Evolutionary conservation across 768 basidiomycete species (phyloP).

Genomic region (Leccinum rimulosum): DNA sequence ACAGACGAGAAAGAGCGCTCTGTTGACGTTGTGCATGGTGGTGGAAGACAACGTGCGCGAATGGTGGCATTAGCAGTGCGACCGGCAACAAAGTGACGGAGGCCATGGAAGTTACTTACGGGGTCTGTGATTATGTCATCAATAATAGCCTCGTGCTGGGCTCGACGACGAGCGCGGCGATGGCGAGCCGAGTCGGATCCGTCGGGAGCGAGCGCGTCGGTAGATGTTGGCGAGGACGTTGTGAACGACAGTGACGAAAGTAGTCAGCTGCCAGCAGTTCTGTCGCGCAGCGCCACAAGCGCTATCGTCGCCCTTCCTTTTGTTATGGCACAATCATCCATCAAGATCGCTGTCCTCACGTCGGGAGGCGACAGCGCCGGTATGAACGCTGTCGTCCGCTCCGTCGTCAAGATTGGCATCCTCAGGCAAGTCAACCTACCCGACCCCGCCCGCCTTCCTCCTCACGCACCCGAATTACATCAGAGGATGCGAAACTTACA

Average conservation of each 20-base stretch:
- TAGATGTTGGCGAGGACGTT: not conserved
- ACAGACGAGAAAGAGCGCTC: constrained; percentile 48
- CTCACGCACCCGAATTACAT: not conserved
- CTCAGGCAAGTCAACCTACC: constrained; percentile 57
- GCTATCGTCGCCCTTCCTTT: not conserved
- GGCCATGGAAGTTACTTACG: not conserved
- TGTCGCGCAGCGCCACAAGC: not conserved
- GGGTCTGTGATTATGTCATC: constrained; percentile 15
- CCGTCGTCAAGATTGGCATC: constrained; percentile 91
- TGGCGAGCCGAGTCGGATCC: not conserved
- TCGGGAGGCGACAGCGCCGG: constrained; percentile 98
- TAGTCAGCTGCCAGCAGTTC: not conserved
- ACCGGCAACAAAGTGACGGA: not conserved
- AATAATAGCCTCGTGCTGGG: not conserved
- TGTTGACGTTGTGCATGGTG: constrained; percentile 49
- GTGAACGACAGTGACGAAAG: not conserved
- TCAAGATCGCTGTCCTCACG: constrained; percentile 94
- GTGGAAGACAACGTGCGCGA: not conserved
- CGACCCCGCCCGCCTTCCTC: not conserved
- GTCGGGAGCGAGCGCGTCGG: not conserved
- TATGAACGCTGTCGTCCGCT: constrained; percentile 93
- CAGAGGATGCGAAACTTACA: constrained; percentile 94
- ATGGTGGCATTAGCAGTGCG: not conserved
- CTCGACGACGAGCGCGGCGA: not conserved
- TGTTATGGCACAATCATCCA: constrained; percentile 23